Percentiles rank a stretch among this genome's conserved stretches.
phyloP scores from a whole-genome alignment of 805 yeast genomes.

The Blastobotrys muscicola region DNA sequence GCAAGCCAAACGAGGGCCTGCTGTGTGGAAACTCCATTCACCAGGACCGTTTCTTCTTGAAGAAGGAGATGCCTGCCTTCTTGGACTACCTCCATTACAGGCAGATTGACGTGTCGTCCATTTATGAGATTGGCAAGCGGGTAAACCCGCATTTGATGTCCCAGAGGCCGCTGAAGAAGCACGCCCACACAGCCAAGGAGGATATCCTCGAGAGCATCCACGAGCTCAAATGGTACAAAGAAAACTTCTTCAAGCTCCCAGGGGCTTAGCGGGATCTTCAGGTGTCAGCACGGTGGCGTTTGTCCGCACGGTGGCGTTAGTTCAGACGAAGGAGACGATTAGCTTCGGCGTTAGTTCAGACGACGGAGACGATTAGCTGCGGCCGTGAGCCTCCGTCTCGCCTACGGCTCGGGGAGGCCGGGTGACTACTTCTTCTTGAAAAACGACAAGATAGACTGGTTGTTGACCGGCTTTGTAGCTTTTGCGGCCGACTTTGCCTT shows the following conservation, averaged over 20 bases:
- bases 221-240: slow-evolving; percentile 70
- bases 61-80: slow-evolving; percentile 71
- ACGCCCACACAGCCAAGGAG: slow-evolving; percentile 75
- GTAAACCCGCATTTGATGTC: slow-evolving; percentile 58
- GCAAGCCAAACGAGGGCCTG: slow-evolving; percentile 48
- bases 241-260: slow-evolving; percentile 41
- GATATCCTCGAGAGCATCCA: slow-evolving; percentile 86
- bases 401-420: neutral
- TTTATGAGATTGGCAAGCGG: slow-evolving; percentile 71
- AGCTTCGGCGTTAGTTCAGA: too few relatives aligned
- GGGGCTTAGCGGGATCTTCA: too few relatives aligned
- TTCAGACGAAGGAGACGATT: too few relatives aligned
- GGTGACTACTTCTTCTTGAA: slow-evolving; percentile 19
- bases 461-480: slow-evolving; percentile 9
- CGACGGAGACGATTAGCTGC: too few relatives aligned
- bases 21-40: slow-evolving; percentile 91
- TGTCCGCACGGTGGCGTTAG: too few relatives aligned
- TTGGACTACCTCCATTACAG: slow-evolving; percentile 55
- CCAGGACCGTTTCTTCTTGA: slow-evolving; percentile 80
- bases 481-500: slow-evolving; percentile 4
- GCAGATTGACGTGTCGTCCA: slow-evolving; percentile 79
- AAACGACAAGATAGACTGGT: slow-evolving; percentile 26
- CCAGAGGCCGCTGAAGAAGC: slow-evolving; percentile 51
- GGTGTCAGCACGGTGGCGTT: too few relatives aligned
- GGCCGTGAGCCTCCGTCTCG: too few relatives aligned